A percentile compares a stretch with the other conserved stretches of the same genome.
phyloP scores from a whole-genome alignment of 2,329 filamentous ascomycete species.

The Colletotrichum camelliae region DNA sequence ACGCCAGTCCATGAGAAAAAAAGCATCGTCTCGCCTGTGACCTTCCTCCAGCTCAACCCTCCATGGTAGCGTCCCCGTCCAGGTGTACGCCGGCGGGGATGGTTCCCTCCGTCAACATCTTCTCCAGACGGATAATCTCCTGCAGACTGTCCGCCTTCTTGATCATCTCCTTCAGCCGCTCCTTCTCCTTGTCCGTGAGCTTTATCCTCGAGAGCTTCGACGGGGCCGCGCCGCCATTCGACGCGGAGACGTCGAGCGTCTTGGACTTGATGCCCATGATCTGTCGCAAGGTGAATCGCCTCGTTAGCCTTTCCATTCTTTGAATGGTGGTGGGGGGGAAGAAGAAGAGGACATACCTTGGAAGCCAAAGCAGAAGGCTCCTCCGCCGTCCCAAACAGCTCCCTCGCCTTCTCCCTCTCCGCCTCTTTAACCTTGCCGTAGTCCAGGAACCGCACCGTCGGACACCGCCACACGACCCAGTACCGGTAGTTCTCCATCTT shows the following conservation, averaged over 20 bases:
- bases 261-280: slow-evolving; percentile 87
- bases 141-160: slow-evolving; percentile 86
- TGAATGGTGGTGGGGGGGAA: neutral
- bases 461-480: slow-evolving; percentile 89
- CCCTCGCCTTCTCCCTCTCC: slow-evolving; percentile 76
- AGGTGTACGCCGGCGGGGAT: slow-evolving; percentile 73
- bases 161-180: slow-evolving; percentile 85
- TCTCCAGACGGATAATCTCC: slow-evolving; percentile 90
- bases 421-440: slow-evolving; percentile 89
- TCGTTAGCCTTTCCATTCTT: neutral
- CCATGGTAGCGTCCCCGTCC: slow-evolving; percentile 60
- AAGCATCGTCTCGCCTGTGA: neutral
- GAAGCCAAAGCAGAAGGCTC: slow-evolving; percentile 82
- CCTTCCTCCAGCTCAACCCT: slow-evolving; percentile 50
- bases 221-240: slow-evolving; percentile 46
- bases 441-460: slow-evolving; percentile 87
- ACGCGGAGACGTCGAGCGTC: slow-evolving; percentile 65
- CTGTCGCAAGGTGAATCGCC: slow-evolving; percentile 37
- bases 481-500: slow-evolving; percentile 95
- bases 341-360: slow-evolving; percentile 52
- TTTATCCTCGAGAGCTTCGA: slow-evolving; percentile 79
- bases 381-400: slow-evolving; percentile 82
- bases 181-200: slow-evolving; percentile 87
- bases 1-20: slow-evolving; percentile 11
- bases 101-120: slow-evolving; percentile 87